These are phyloP conservation scores for Styphnolobium japonicum DNA, from an alignment of 306 rosid species.

Conservation along the genomic window DNA sequence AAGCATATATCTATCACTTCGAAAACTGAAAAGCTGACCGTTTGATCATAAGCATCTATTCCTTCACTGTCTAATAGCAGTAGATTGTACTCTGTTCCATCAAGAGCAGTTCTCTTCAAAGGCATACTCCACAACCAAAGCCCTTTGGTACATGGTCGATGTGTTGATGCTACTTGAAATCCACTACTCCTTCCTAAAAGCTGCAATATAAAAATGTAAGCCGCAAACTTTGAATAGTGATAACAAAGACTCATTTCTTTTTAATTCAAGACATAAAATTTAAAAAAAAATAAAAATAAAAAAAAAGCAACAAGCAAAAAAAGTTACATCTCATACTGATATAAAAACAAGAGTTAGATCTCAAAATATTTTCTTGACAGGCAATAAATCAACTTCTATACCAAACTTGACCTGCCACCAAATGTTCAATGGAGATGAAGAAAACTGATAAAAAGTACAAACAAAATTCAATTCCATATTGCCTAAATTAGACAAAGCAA, in stretches of 20 bases:
- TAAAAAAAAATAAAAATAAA: background rate
- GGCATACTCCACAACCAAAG: constrained; percentile 97
- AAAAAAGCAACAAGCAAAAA: background rate
- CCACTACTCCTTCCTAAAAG: constrained; percentile 93
- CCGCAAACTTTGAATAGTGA: background rate
- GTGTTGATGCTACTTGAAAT: constrained; percentile 90
- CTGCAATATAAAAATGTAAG: constrained; percentile 41
- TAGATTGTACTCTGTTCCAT: constrained; percentile 88
- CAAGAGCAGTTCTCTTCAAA: constrained; percentile 85
- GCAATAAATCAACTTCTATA: background rate
- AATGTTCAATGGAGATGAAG: background rate
- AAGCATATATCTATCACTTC: background rate
- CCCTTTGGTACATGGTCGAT: constrained; percentile 94
- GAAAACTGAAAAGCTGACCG: constrained; percentile 50
- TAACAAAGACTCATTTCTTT: background rate
- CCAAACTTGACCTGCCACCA: background rate
- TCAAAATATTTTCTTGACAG: background rate
- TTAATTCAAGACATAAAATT: background rate
- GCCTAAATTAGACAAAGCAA: background rate
- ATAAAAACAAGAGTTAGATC: background rate
- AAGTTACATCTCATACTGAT: background rate
- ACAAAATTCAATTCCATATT: background rate
- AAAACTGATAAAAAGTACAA: background rate
- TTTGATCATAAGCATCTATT: constrained; percentile 94
- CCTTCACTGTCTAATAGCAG: constrained; percentile 90